phyloP scores from a whole-genome alignment of 2,329 filamentous ascomycete genomes.

The Penicillium sp. region DNA sequence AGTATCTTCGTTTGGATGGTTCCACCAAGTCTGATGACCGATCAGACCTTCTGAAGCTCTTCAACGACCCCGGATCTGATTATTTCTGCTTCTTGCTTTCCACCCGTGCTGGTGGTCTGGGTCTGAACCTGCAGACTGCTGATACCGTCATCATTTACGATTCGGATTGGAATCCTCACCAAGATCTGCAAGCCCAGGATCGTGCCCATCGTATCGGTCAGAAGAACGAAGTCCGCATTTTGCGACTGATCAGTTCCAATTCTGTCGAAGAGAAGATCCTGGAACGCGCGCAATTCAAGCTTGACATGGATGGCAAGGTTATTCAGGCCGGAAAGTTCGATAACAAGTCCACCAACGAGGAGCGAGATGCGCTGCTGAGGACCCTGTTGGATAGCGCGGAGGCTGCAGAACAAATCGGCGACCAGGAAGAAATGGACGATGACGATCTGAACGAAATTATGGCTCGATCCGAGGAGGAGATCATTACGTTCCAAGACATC shows the following conservation, averaged over 20 bases:
- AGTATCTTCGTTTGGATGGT: slow-evolving; percentile 89
- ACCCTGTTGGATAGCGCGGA: slow-evolving; percentile 82
- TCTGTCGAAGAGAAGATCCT: slow-evolving; percentile 98
- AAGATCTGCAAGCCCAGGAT: slow-evolving; percentile 98
- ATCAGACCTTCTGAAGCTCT: slow-evolving; percentile 79
- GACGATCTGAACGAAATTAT: slow-evolving; percentile 94
- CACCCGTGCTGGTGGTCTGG: slow-evolving; percentile 94
- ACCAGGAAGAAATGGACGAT: slow-evolving; percentile 97
- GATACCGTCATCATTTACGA: slow-evolving; percentile 99
- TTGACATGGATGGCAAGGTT: slow-evolving; percentile 99
- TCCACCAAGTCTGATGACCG: slow-evolving; percentile 97
- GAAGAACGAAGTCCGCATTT: slow-evolving; percentile 97
- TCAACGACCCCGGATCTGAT: slow-evolving; percentile 83
- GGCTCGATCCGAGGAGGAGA: slow-evolving; percentile 78
- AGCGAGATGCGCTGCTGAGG: slow-evolving; percentile 92
- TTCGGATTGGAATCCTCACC: slow-evolving; percentile 98
- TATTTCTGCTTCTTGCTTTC: slow-evolving; percentile 99
- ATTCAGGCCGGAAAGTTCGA: slow-evolving; percentile 99
- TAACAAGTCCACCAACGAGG: slow-evolving; percentile 97
- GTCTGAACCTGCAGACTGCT: slow-evolving; percentile 93
- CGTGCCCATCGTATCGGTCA: slow-evolving; percentile 99
- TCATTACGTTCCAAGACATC: slow-evolving; percentile 72
- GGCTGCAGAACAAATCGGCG: slow-evolving; percentile 64
- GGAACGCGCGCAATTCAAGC: slow-evolving; percentile 92
- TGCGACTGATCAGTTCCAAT: slow-evolving; percentile 91